phyloP scores from a whole-genome alignment of 192 early-diverging fungal species.

The Mortierella claussenii region DNA sequence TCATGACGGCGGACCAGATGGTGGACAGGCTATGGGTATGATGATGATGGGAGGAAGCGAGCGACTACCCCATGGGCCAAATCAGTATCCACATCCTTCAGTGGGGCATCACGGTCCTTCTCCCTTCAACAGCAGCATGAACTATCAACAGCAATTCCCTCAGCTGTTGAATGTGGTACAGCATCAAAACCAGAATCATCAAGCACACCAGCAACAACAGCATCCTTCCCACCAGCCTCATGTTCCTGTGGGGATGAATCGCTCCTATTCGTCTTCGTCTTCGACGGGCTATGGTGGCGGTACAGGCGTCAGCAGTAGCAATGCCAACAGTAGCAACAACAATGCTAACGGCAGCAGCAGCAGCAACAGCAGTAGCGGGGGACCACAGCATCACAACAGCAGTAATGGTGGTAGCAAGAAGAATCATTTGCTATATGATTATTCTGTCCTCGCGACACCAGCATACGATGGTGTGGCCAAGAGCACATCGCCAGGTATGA shows the following conservation, averaged over 20 bases:
- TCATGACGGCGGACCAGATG: conserved; percentile 3
- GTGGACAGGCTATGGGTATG: background rate
- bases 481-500: conserved; percentile 22
- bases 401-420: conserved; percentile 29
- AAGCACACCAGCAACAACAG: conserved; percentile 5
- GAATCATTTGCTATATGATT: conserved; percentile 38
- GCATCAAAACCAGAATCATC: background rate
- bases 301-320: conserved; percentile 3
- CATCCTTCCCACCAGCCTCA: conserved; percentile 9
- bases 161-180: background rate
- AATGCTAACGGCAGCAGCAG: no score
- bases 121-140: conserved; percentile 3
- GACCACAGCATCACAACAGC: no score
- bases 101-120: conserved; percentile 2
- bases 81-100: background rate
- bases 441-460: conserved; percentile 6
- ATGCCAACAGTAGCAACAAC: no score
- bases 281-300: conserved; percentile 28
- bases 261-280: conserved; percentile 44
- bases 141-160: conserved; percentile 2
- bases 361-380: background rate
- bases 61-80: conserved; percentile 5
- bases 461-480: conserved; percentile 18
- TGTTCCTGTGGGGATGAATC: conserved; percentile 30
- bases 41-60: background rate